Base-by-base conservation (phyloP, 176 grass and related monocot genomes). In the Puya raimondii region DNA sequence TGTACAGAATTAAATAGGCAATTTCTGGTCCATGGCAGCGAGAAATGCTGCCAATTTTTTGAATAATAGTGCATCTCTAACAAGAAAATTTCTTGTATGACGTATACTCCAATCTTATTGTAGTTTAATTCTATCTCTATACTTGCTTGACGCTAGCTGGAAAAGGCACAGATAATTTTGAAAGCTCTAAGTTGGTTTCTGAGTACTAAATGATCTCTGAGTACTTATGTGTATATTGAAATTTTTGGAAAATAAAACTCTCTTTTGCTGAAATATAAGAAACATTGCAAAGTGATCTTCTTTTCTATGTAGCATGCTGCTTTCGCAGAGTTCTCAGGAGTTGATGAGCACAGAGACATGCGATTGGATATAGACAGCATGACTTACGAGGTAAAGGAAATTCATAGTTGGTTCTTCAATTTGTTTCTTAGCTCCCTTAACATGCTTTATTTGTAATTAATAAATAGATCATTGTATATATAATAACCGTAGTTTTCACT, bases 341-440 rank as follows among this genome's bases (percentile, higher is more conserved):
- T 69, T 49, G 87, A 89, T 82, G 76, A 89, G 69, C 79, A 82
- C 74, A 69, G 68, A 65, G 87, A 89, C 61, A 89, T 85, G 82
- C 71, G 82, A 51, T 48, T 85, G 21, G 87, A 89, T 73, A 78
- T 82, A 68, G 82, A 89, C 66, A 79, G 66, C 76, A 89, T 89
- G 87, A 76, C 68, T 79, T 89, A 89, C 12, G 82, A 85, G 82
- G 87, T 82, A 85, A 21, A 33, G 64, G 72, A 70, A 64, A 9
- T 15, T 70, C 27, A 21, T 14, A 10, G 23, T 26, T 52, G 50
- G 49, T 18, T 16, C 0, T 10, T 61, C 33, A 42, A 42, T 61
- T 21, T 21, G 56, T 61, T 22, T 61, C 56, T 61, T 61, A 6
- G 16, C 56, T 18, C 16, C 2, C 13, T 61, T 20, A 17, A 21